Percentiles rank a stretch among this genome's conserved stretches.
Conservation (phyloP, 257 asterid genomes). For the Penstemon newberryi region DNA sequence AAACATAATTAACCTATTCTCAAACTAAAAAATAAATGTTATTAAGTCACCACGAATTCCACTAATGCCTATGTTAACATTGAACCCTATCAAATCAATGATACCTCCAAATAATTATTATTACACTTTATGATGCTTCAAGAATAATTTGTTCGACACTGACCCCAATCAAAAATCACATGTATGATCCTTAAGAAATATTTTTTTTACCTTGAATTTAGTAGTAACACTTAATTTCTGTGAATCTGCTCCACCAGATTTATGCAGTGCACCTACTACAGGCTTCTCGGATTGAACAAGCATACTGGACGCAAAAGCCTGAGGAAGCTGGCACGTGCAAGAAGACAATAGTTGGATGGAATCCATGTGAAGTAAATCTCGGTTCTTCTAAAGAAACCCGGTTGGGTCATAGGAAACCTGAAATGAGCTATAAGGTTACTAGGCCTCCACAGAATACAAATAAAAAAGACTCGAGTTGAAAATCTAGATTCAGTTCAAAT, state of each 20-base stretch:
- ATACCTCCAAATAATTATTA: too few species aligned
- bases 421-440: slow-evolving; percentile 24
- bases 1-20: too few species aligned
- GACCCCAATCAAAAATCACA: too few species aligned
- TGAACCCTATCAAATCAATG: too few species aligned
- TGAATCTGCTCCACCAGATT: slow-evolving; percentile 96
- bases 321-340: slow-evolving; percentile 82
- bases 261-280: slow-evolving; percentile 77
- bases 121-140: too few species aligned
- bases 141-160: not conserved
- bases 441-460: slow-evolving; percentile 10
- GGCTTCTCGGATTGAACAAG: slow-evolving; percentile 84
- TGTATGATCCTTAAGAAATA: not conserved
- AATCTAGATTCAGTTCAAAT: slow-evolving; percentile 9
- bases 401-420: slow-evolving; percentile 91
- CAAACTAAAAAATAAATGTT: too few species aligned
- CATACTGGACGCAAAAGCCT: slow-evolving; percentile 85
- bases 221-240: slow-evolving; percentile 43
- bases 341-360: slow-evolving; percentile 91
- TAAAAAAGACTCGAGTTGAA: slow-evolving; percentile 12
- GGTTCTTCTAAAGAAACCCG: slow-evolving; percentile 94
- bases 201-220: slow-evolving; percentile 62
- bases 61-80: too few species aligned
- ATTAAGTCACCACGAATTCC: too few species aligned
- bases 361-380: slow-evolving; percentile 88